phyloP scores from a whole-genome alignment of 83 land plant species.

The Larix sibirica region DNA sequence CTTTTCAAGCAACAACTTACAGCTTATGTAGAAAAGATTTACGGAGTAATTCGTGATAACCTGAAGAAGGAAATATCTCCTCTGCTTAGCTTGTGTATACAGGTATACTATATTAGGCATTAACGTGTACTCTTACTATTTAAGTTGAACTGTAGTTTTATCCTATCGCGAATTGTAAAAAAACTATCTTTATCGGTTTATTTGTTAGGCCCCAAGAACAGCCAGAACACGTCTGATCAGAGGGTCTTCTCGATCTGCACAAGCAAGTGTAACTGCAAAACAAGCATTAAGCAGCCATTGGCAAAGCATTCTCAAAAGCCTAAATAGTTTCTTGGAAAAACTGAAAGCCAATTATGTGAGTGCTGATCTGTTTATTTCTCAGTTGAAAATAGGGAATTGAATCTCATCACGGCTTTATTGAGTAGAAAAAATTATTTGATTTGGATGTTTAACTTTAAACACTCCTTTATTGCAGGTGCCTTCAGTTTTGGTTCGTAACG shows the following conservation, averaged over 20 bases:
- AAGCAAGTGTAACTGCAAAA: constrained; percentile 51
- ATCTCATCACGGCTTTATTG: neutral
- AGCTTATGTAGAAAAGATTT: constrained; percentile 86
- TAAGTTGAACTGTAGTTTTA: neutral
- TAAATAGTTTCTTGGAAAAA: constrained; percentile 45
- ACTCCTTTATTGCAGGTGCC: constrained; percentile 59
- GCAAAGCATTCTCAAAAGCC: constrained; percentile 79
- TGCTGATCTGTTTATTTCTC: neutral
- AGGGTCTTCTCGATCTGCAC: constrained; percentile 51
- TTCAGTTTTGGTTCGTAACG: constrained; percentile 67
- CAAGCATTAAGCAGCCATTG: constrained; percentile 82
- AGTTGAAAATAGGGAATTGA: neutral
- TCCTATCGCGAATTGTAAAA: neutral
- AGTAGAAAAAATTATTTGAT: neutral
- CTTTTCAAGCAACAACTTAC: constrained; percentile 91
- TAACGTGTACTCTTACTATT: neutral
- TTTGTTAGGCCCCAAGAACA: constrained; percentile 78
- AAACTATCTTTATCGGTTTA: neutral
- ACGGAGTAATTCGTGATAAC: constrained; percentile 79
- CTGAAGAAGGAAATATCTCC: constrained; percentile 90
- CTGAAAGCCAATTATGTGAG: constrained; percentile 71
- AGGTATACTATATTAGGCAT: constrained; percentile 36
- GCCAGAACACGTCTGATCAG: constrained; percentile 53
- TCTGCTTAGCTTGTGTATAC: constrained; percentile 67
- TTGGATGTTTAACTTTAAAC: constrained; percentile 10